These are phyloP conservation scores for Ilyonectria mors-panacis DNA, from an alignment of 2,329 filamentous ascomycete genomes.

Conservation along the genomic window DNA sequence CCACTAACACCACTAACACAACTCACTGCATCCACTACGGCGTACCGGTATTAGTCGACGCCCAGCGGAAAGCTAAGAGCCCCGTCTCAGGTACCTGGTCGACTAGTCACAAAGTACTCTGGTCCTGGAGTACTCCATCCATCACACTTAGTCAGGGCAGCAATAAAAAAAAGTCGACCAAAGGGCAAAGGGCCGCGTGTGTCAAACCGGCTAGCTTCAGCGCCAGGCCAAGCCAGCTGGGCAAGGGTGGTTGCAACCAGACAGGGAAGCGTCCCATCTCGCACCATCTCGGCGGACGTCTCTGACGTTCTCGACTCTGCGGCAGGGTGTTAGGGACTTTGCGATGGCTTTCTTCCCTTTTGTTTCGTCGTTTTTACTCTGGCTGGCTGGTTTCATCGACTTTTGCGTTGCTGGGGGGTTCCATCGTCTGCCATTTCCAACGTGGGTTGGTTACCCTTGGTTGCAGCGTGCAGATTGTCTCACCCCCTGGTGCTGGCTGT, in stretches of 20 bases:
- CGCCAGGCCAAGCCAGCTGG: slow-evolving; percentile 11
- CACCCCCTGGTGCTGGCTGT: not conserved
- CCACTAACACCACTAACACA: not conserved
- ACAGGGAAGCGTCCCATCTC: not conserved
- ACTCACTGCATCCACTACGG: not conserved
- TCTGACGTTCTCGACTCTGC: slow-evolving; percentile 26
- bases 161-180: not conserved
- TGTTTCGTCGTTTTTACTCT: not conserved
- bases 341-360: not conserved
- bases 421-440: not conserved
- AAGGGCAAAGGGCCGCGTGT: not conserved
- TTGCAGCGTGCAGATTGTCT: not conserved
- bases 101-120: too few relatives aligned
- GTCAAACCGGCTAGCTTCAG: not conserved
- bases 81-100: too few relatives aligned
- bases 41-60: not conserved
- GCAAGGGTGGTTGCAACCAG: slow-evolving; percentile 4
- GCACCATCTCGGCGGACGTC: not conserved
- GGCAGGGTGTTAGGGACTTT: not conserved
- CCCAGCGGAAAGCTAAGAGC: too few relatives aligned
- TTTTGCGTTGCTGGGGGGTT: not conserved
- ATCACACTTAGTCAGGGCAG: not conserved
- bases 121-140: not conserved
- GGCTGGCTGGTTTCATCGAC: slow-evolving; percentile 2
- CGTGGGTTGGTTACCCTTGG: not conserved